These are phyloP conservation scores for Dipteronia sinensis DNA, from an alignment of 345 rosid genomes.

Conservation along the genomic window DNA sequence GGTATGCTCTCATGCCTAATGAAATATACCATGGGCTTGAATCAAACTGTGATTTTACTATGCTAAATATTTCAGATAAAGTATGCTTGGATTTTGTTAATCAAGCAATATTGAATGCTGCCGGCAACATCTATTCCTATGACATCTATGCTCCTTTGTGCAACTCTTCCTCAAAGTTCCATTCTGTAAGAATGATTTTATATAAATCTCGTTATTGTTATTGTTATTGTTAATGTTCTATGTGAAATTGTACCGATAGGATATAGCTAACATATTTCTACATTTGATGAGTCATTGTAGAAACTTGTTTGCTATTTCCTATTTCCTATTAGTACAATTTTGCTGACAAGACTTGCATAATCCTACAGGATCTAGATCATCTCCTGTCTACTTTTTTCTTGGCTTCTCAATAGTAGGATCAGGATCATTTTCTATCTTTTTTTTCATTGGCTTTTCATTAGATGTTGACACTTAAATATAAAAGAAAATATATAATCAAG, in stretches of 20 bases:
- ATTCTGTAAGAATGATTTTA: neutral
- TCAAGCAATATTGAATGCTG: neutral
- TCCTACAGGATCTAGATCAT: too few relatives aligned
- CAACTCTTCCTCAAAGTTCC: constrained; percentile 10
- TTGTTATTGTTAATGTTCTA: too few relatives aligned
- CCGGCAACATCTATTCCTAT: constrained; percentile 18
- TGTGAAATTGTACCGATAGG: neutral
- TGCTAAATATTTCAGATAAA: neutral
- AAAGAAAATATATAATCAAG: too few relatives aligned
- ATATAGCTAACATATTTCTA: constrained; percentile 10
- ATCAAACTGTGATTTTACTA: constrained; percentile 10
- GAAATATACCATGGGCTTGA: constrained; percentile 17
- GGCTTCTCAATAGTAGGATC: too few relatives aligned
- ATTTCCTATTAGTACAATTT: neutral
- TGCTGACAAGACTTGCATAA: too few relatives aligned
- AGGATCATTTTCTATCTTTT: too few relatives aligned
- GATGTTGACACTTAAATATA: too few relatives aligned
- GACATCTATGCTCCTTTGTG: constrained; percentile 27
- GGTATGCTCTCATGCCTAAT: constrained; percentile 22
- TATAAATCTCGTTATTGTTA: neutral
- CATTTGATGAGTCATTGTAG: constrained; percentile 1
- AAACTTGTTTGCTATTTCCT: too few relatives aligned
- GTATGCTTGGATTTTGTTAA: neutral
- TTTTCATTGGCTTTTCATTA: too few relatives aligned
- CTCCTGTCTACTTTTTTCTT: too few relatives aligned